These are phyloP conservation scores for Pythium dissimile DNA, from an alignment of 352 stramenopile species.

Conservation along the genomic window DNA sequence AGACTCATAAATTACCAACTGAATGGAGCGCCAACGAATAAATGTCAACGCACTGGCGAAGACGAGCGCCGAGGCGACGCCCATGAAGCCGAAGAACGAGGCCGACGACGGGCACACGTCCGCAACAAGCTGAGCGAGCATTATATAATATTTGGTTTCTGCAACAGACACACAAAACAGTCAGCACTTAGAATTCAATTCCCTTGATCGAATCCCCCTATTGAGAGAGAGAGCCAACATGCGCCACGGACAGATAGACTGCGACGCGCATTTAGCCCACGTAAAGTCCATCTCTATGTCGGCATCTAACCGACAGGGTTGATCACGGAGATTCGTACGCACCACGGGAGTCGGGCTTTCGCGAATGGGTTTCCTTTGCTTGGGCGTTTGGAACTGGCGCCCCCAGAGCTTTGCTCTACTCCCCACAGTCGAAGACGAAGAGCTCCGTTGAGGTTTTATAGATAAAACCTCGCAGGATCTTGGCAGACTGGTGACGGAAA, in stretches of 20 bases:
- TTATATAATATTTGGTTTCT: neutral
- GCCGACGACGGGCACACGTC: constrained; percentile 66
- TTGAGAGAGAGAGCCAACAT: neutral
- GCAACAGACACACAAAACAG: neutral
- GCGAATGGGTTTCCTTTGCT: constrained; percentile 10
- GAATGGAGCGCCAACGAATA: neutral
- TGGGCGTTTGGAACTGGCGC: constrained; percentile 13
- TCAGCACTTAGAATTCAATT: too few species aligned
- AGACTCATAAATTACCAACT: too few species aligned
- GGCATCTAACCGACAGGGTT: too few species aligned
- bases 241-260: neutral
- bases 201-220: constrained; percentile 25
- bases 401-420: neutral
- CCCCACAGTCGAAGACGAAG: constrained; percentile 4
- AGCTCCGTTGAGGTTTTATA: constrained; percentile 12
- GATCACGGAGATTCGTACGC: neutral
- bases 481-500: neutral
- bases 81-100: constrained; percentile 99
- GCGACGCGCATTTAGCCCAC: too few species aligned
- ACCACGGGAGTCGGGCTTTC: constrained; percentile 6
- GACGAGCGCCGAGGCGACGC: constrained; percentile 93
- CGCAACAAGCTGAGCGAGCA: constrained; percentile 8
- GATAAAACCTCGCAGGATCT: constrained; percentile 14
- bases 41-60: constrained; percentile 84
- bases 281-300: too few species aligned